Conservation (phyloP, 2,329 filamentous ascomycete species). For the Aspergillus sojae region DNA sequence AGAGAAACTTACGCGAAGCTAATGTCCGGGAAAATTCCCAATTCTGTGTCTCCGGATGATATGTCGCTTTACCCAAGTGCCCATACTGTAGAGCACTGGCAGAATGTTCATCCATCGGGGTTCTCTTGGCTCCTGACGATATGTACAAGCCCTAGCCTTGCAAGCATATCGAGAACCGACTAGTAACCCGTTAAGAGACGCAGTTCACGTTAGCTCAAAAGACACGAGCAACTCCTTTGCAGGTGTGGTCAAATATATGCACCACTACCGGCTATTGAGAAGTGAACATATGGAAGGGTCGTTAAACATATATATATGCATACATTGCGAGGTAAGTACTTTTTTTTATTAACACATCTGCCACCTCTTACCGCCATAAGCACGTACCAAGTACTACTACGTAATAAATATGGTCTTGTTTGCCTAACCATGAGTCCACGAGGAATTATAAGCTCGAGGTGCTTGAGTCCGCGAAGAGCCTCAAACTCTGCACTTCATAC, state of each 20-base stretch:
- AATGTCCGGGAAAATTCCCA: constrained; percentile 54
- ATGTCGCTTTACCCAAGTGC: constrained; percentile 57
- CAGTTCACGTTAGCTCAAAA: not conserved
- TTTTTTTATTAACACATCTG: not conserved
- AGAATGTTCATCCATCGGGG: constrained; percentile 60
- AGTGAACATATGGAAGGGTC: constrained; percentile 8
- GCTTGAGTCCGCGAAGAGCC: not conserved
- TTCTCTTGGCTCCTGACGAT: constrained; percentile 37
- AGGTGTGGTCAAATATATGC: constrained; percentile 1
- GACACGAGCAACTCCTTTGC: not conserved
- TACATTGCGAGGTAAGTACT: not conserved
- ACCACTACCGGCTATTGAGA: constrained; percentile 9
- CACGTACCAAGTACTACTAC: not conserved
- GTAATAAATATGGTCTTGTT: too few species aligned
- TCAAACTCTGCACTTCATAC: not conserved
- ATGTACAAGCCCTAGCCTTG: constrained; percentile 24
- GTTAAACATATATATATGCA: not conserved
- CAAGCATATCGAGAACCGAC: constrained; percentile 33
- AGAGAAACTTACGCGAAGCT: constrained; percentile 26
- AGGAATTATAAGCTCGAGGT: not conserved
- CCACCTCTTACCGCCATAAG: not conserved
- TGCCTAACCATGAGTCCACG: too few species aligned
- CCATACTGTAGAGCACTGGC: constrained; percentile 59
- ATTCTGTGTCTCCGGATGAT: constrained; percentile 48
- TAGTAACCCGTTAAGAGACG: constrained; percentile 3